Conservation (phyloP, 495 filamentous ascomycete genomes). For the Gamarada debralockiae region DNA sequence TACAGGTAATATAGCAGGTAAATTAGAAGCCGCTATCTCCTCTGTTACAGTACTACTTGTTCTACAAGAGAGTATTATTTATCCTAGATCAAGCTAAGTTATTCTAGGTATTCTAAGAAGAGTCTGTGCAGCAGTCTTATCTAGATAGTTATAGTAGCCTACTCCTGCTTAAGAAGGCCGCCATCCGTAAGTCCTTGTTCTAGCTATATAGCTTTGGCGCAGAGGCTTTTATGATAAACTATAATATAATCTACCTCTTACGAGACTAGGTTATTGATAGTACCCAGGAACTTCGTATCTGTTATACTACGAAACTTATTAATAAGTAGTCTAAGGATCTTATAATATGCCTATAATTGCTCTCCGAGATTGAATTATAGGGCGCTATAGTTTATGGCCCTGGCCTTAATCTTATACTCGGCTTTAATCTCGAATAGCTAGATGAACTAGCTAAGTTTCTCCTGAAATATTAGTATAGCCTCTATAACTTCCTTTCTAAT, state of each 20-base stretch:
- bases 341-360: constrained; percentile 7
- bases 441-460: constrained; percentile 12
- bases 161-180: constrained; percentile 35
- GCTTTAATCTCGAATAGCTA: constrained; percentile 20
- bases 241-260: constrained; percentile 31
- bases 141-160: background rate
- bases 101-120: constrained; percentile 2
- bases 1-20: constrained; percentile 40
- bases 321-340: constrained; percentile 19
- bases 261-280: constrained; percentile 22
- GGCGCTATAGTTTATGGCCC: background rate
- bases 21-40: constrained; percentile 37
- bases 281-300: constrained; percentile 14
- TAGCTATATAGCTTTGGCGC: constrained; percentile 49
- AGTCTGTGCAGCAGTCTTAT: background rate
- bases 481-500: constrained; percentile 31
- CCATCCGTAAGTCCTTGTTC: constrained; percentile 44
- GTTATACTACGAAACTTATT: constrained; percentile 13
- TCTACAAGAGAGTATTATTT: constrained; percentile 32
- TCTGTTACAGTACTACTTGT: constrained; percentile 48
- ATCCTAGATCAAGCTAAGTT: constrained; percentile 40
- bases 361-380: constrained; percentile 17
- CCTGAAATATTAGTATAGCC: constrained; percentile 28
- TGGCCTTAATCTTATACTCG: background rate
- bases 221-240: constrained; percentile 33